phyloP scores from a whole-genome alignment of 805 yeast genomes.

The Saturnispora mendoncae region DNA sequence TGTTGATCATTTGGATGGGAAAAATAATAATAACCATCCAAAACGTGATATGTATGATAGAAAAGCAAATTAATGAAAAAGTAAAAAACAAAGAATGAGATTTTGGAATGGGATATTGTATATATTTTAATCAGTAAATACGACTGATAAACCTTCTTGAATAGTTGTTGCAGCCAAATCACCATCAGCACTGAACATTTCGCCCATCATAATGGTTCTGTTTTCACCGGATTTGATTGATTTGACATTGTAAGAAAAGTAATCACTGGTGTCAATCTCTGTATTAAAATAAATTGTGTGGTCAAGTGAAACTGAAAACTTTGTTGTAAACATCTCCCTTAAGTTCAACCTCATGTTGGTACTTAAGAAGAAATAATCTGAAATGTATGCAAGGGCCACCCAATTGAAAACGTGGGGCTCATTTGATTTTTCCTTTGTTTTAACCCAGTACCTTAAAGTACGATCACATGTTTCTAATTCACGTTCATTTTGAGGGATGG shows the following conservation, averaged over 20 bases:
- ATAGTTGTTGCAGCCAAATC: conserved; percentile 49
- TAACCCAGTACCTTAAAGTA: conserved; percentile 26
- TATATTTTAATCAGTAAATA: conserved; percentile 20
- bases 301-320: conserved; percentile 53
- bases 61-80: not conserved
- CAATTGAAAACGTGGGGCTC: conserved; percentile 35
- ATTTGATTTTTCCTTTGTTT: conserved; percentile 19
- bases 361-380: conserved; percentile 49
- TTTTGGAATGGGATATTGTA: not conserved
- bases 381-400: conserved; percentile 49
- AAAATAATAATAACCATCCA: too few relatives aligned
- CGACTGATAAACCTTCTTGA: conserved; percentile 54
- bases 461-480: conserved; percentile 18
- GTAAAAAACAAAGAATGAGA: not conserved
- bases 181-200: conserved; percentile 42
- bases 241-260: conserved; percentile 42
- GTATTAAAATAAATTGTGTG: conserved; percentile 59
- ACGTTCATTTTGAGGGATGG: conserved; percentile 17
- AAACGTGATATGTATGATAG: not conserved
- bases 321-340: conserved; percentile 36
- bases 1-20: too few relatives aligned
- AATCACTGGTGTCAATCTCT: conserved; percentile 35
- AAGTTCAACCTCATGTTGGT: conserved; percentile 44
- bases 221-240: conserved; percentile 43
- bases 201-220: conserved; percentile 49